phyloP scores from a whole-genome alignment of 495 filamentous ascomycete genomes.

The Penicillium coprophilum region DNA sequence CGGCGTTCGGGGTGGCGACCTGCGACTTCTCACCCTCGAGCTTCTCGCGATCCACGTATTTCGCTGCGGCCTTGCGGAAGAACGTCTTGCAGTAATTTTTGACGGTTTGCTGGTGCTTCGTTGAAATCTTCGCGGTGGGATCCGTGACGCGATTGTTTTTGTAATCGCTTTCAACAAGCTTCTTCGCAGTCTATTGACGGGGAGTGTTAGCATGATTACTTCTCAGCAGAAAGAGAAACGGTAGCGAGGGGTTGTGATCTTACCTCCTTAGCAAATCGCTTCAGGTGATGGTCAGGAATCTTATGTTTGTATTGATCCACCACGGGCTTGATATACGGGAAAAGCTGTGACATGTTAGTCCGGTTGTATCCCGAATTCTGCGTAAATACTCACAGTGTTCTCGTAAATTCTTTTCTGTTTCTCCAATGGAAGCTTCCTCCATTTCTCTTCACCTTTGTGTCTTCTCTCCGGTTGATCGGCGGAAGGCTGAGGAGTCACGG shows the following conservation, averaged over 20 bases:
- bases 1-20: slow-evolving; percentile 27
- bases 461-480: slow-evolving; percentile 62
- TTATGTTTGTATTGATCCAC: slow-evolving; percentile 82
- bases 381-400: slow-evolving; percentile 65
- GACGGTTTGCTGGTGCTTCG: slow-evolving; percentile 76
- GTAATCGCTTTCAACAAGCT: slow-evolving; percentile 84
- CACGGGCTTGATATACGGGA: slow-evolving; percentile 78
- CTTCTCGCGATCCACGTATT: slow-evolving; percentile 68
- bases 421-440: slow-evolving; percentile 73
- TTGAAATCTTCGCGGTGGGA: slow-evolving; percentile 67
- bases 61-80: slow-evolving; percentile 79
- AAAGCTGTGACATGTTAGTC: slow-evolving; percentile 56
- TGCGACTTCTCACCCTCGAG: slow-evolving; percentile 54
- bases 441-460: slow-evolving; percentile 65
- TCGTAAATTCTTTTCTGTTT: slow-evolving; percentile 94
- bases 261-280: slow-evolving; percentile 83
- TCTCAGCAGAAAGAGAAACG: slow-evolving; percentile 1
- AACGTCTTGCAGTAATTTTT: slow-evolving; percentile 78
- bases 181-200: slow-evolving; percentile 62
- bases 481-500: slow-evolving; percentile 47
- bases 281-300: slow-evolving; percentile 82
- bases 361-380: neutral
- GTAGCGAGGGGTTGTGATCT: slow-evolving; percentile 9
- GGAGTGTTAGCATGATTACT: slow-evolving; percentile 1
- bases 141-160: slow-evolving; percentile 81